These are phyloP conservation scores for Alectoria sarmentosa DNA, from an alignment of 495 filamentous ascomycete genomes.

Conservation along the genomic window DNA sequence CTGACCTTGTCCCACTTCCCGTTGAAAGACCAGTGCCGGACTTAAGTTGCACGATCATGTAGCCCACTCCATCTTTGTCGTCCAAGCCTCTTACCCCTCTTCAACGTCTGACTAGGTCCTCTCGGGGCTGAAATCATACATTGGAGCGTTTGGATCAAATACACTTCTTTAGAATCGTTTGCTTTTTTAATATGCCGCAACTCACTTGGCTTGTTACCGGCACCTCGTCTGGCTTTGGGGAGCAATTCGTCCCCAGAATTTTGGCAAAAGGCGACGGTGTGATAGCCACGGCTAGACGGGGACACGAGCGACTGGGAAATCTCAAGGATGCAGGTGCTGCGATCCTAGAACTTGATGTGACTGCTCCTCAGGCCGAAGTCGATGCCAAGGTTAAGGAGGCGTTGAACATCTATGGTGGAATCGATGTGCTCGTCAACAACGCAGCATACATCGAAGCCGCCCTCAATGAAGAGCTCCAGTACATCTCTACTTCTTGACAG, in stretches of 20 bases:
- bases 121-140: too few species aligned
- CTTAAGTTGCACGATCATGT: too few species aligned
- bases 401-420: slow-evolving; percentile 21
- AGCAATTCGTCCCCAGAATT: slow-evolving; percentile 30
- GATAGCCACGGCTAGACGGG: slow-evolving; percentile 34
- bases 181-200: slow-evolving; percentile 7
- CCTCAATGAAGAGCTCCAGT: slow-evolving; percentile 30
- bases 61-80: too few species aligned
- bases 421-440: slow-evolving; percentile 33
- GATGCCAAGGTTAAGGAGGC: slow-evolving; percentile 17
- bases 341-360: slow-evolving; percentile 36
- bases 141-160: too few species aligned
- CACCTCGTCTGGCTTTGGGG: slow-evolving; percentile 38
- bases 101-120: too few species aligned
- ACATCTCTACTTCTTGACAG: slow-evolving; percentile 6
- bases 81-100: too few species aligned
- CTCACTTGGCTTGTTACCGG: slow-evolving; percentile 43
- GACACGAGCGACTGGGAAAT: slow-evolving; percentile 27
- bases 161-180: too few species aligned
- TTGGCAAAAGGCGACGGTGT: slow-evolving; percentile 37
- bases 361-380: slow-evolving; percentile 22
- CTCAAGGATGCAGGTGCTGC: slow-evolving; percentile 35
- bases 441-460: slow-evolving; percentile 30
- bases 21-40: too few species aligned
- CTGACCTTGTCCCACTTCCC: too few species aligned